Base-by-base conservation (phyloP, 768 basidiomycete genomes). In the Pleurotus tuber-regium region DNA sequence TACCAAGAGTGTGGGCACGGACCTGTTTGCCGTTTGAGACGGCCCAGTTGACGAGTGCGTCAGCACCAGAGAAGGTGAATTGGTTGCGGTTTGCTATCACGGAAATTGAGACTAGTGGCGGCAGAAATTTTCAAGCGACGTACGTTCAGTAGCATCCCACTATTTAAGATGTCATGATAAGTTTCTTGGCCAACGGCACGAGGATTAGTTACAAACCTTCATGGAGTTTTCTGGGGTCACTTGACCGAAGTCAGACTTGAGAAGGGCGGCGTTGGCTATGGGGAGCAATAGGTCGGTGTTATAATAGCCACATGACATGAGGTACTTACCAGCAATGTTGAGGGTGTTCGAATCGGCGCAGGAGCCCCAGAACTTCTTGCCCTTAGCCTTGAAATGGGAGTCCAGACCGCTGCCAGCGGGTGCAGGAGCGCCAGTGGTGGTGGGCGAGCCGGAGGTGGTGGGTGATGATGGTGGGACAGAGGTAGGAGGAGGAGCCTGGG, bases 161-260 rank as follows among this genome's bases (percentile, higher is more conserved):
- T 70, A 44, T n/a, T 30, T 1, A 21, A 16, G 30, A 38, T 18
- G 44, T 25, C 14, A 21, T 10, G 36, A 25, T 48, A 19, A 54
- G 33, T 23, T 4, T 6, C 24, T 9, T 19, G 28, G 16, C 23
- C 14, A n/a, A 21, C 8, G 9, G n/a, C 2, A 8, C 19, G 18
- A 29, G 9, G 24, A 56, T 12, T 25, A 41, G 51, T 19, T 24
- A 43, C 30, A 18, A 50, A 66, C 71, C 67, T 72, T 76, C 73
- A 75, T 73, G 26, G 70, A 71, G 57, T 73, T 71, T 62, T 73
- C 74, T 4, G 73, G 72, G 2, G 74, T 74, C 25, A 74, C 67
- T n/a, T 64, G 64, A 21, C 74, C 73, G 36, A 74, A 74, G 41
- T 74, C 67, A 24, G 65, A 58, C 51, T 60, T 66, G n/a, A 74